Conservation (phyloP, 2,329 filamentous ascomycete genomes). For the Stagonosporopsis tanaceti region DNA sequence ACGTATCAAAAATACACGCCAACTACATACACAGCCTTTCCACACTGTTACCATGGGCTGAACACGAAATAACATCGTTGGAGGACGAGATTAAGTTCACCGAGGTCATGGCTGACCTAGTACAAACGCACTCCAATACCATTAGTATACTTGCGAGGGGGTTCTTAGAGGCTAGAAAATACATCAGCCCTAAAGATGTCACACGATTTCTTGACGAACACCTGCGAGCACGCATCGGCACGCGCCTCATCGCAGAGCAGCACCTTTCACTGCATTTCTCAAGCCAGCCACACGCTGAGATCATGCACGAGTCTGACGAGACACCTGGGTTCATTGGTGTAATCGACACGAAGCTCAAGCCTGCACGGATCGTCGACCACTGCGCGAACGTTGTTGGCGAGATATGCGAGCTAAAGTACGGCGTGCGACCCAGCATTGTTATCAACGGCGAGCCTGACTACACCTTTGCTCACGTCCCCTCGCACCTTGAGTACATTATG, state of each 20-base stretch:
- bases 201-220: conserved; percentile 93
- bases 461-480: conserved; percentile 92
- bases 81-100: conserved; percentile 93
- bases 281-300: conserved; percentile 73
- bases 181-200: conserved; percentile 83
- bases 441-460: conserved; percentile 87
- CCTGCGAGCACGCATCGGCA: conserved; percentile 91
- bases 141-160: conserved; percentile 91
- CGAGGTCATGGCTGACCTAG: conserved; percentile 91
- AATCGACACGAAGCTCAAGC: conserved; percentile 88
- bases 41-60: conserved; percentile 84
- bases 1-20: conserved; percentile 92
- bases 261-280: conserved; percentile 88
- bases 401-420: conserved; percentile 96
- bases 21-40: conserved; percentile 95
- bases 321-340: conserved; percentile 81
- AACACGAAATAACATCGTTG: conserved; percentile 74
- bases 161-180: conserved; percentile 91
- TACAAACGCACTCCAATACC: conserved; percentile 91
- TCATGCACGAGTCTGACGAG: conserved; percentile 54
- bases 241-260: conserved; percentile 91
- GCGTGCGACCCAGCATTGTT: conserved; percentile 78
- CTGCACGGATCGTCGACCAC: conserved; percentile 79
- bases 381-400: conserved; percentile 93
- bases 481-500: conserved; percentile 96